A percentile compares a stretch with the other conserved stretches of the same genome.
Evolutionary conservation across 106 monocot species (phyloP).

Genomic region (Iris macrosiphon): DNA sequence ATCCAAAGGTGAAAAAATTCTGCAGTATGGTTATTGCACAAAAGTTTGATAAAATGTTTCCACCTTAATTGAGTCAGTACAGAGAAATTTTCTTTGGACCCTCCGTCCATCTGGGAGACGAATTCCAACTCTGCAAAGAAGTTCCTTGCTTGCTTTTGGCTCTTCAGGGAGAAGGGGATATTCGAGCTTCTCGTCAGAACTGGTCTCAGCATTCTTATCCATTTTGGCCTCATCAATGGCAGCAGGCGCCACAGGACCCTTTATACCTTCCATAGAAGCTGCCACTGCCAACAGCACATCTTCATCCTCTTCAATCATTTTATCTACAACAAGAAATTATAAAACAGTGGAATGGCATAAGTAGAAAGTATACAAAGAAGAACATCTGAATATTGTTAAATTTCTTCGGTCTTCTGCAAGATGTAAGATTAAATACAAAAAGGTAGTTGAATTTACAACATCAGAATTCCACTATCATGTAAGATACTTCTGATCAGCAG

Average conservation of each 20-base stretch:
- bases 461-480: no score
- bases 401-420: no score
- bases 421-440: no score
- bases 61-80: constrained; percentile 64
- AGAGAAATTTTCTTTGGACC: constrained; percentile 73
- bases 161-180: constrained; percentile 90
- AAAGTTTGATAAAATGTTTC: background rate
- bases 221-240: constrained; percentile 3
- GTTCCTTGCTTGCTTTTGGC: constrained; percentile 51
- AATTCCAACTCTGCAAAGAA: constrained; percentile 69
- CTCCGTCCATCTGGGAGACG: constrained; percentile 78
- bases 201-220: constrained; percentile 15
- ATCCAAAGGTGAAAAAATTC: background rate
- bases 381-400: no score
- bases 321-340: constrained; percentile 3
- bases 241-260: constrained; percentile 4
- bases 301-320: constrained; percentile 15
- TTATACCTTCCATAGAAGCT: constrained; percentile 21
- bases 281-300: constrained; percentile 19
- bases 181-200: constrained; percentile 9
- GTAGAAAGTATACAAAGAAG: no score
- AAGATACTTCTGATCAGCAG: no score
- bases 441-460: no score
- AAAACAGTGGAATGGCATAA: no score
- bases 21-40: background rate